phyloP scores from a whole-genome alignment of 139 green algal genomes.

The Asterochloris erici region DNA sequence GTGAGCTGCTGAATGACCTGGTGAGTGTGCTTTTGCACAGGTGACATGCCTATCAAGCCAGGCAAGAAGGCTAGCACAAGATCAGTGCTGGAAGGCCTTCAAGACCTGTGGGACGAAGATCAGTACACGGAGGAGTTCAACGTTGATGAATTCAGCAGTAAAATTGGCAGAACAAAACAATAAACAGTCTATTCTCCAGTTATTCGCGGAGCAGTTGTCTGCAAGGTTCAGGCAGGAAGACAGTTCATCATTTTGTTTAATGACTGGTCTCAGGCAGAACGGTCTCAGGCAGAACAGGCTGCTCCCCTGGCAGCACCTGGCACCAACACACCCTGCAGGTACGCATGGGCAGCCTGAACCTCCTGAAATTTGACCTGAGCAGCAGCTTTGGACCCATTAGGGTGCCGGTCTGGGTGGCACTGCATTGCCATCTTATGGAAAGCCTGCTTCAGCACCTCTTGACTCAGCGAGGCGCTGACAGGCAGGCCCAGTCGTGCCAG shows the following conservation, averaged over 20 bases:
- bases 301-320: not conserved
- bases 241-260: not conserved
- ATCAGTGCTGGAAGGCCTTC: conserved; percentile 68
- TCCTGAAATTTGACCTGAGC: not conserved
- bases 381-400: not conserved
- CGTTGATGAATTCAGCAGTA: conserved; percentile 68
- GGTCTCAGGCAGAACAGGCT: not conserved
- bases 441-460: not conserved
- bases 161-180: conserved; percentile 28
- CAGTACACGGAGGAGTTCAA: conserved; percentile 89
- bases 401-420: not conserved
- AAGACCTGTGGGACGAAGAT: conserved; percentile 82
- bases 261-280: not conserved
- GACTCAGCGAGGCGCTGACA: no score
- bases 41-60: no score
- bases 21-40: no score
- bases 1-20: no score
- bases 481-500: no score
- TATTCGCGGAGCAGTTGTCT: not conserved
- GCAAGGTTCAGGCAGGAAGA: not conserved
- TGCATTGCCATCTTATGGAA: not conserved
- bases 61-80: conserved; percentile 6
- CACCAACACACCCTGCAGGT: not conserved
- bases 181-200: not conserved
- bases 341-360: not conserved